Percentiles rank a stretch among this genome's conserved stretches.
phyloP scores from a whole-genome alignment of 2,329 filamentous ascomycete species.

The Lanzia echinophila region DNA sequence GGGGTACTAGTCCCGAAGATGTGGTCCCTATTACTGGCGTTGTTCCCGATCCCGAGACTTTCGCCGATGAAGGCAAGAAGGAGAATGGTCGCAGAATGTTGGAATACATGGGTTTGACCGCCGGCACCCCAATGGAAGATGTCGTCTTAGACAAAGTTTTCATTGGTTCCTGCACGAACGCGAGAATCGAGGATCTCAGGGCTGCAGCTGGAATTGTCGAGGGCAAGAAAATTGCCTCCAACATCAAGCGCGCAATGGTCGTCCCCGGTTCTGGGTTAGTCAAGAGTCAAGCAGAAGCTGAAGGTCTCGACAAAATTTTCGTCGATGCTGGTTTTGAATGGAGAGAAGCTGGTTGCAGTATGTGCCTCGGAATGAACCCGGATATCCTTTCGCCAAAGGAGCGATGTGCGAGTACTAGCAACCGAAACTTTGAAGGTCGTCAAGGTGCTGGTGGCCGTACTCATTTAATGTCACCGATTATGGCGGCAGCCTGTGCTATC shows the following conservation, averaged over 20 bases:
- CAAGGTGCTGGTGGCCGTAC: slow-evolving; percentile 89
- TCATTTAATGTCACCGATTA: slow-evolving; percentile 93
- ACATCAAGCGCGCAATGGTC: slow-evolving; percentile 91
- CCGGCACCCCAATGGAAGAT: slow-evolving; percentile 88
- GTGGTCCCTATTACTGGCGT: slow-evolving; percentile 87
- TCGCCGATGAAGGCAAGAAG: slow-evolving; percentile 74
- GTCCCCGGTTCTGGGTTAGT: slow-evolving; percentile 93
- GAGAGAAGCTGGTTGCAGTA: slow-evolving; percentile 96
- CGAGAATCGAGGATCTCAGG: slow-evolving; percentile 89
- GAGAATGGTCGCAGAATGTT: slow-evolving; percentile 71
- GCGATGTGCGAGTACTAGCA: slow-evolving; percentile 90
- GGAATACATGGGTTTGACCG: slow-evolving; percentile 90
- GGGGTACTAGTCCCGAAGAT: slow-evolving; percentile 95
- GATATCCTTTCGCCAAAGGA: slow-evolving; percentile 91
- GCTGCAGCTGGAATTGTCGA: slow-evolving; percentile 80
- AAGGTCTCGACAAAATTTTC: slow-evolving; percentile 93
- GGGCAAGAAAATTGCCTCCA: slow-evolving; percentile 78
- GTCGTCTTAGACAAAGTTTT: slow-evolving; percentile 92
- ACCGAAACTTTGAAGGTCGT: slow-evolving; percentile 95
- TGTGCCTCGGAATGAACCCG: slow-evolving; percentile 99
- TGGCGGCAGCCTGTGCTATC: slow-evolving; percentile 88
- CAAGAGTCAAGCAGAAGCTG: slow-evolving; percentile 83
- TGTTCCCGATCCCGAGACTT: slow-evolving; percentile 88
- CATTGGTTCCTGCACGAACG: slow-evolving; percentile 96
- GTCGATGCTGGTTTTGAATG: slow-evolving; percentile 89